Evolutionary conservation across 1,284 basidiomycete species (phyloP), one percentile per base, ranked within the genome.

Genomic region (Cutaneotrichosporon daszewskae): DNA sequence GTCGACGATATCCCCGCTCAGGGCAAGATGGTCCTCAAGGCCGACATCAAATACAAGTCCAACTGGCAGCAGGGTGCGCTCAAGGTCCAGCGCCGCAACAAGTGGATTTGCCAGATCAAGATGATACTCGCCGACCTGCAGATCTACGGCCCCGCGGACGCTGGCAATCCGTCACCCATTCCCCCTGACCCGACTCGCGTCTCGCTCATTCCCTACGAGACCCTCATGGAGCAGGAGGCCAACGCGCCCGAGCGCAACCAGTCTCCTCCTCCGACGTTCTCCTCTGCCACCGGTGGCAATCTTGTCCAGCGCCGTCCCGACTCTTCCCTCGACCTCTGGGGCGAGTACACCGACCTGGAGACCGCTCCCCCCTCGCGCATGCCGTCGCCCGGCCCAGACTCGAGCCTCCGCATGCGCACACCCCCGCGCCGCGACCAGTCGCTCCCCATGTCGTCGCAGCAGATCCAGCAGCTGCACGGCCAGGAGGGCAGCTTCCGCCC

Each of bases 101-200:
- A 87, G 71, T 92, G 88, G 87, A 78, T 91, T 29, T 91, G 87
- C 65, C 84, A 85, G 19, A 75, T 95, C 49, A 92, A 91, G 71
- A 67, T 77, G 31, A 76, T 58, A 25, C 72, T 94, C 47, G 75
- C 46, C 26, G 82, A 87, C 45, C 72, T 83, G 41, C 75, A 80
- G 55, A 83, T 94, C 50, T 89, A 75, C 59, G 88, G 87, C 5
- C 85, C 87, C 5, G 71, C 48, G 38, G 87, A 85, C 20, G 75
- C 67, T 13, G 73, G 73, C 23, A 83, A 75, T 81, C 87, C 45
- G 57, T 73, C 61, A 61, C 79, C 66, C 32, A 51, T 61, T 10
- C 70, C 75, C 11, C 68, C 81, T 32, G 70, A 69, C 6, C 77
- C 81, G 16, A 71, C 73, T 14, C 74, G 77, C 32, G 84, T 85